Evolutionary conservation across 345 rosid genomes (phyloP).

Genomic region (Mercurialis annua): DNA sequence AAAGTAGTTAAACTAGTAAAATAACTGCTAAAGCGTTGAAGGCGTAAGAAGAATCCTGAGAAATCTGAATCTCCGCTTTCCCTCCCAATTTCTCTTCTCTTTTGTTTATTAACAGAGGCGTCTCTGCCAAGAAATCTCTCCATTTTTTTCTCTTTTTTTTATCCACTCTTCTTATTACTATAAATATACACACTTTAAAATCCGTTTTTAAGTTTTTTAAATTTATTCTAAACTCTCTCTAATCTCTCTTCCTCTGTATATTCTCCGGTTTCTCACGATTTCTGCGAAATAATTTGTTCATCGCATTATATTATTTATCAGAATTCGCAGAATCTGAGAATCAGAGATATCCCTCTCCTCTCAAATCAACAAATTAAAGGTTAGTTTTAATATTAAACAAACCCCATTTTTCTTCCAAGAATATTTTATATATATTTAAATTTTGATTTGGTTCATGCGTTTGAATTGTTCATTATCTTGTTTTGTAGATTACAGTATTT

Average conservation of each 20-base stretch:
- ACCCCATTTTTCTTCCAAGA: conserved; percentile 21
- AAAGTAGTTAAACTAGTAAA: no score
- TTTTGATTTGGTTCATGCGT: background rate
- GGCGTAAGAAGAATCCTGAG: conserved; percentile 24
- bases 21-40: conserved; percentile 20
- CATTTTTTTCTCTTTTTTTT: background rate
- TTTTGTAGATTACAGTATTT: background rate
- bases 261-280: conserved; percentile 33
- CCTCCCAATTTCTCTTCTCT: background rate
- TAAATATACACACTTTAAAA: background rate
- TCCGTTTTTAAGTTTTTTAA: no score
- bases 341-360: conserved; percentile 22
- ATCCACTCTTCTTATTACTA: background rate
- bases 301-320: background rate
- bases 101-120: conserved; percentile 24
- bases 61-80: conserved; percentile 7
- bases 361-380: background rate
- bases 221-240: no score
- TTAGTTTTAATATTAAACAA: conserved; percentile 3
- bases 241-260: background rate
- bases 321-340: conserved; percentile 18
- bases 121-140: conserved; percentile 47
- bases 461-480: background rate
- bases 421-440: background rate
- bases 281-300: conserved; percentile 6